Conservation (phyloP, 1,139 yeast genomes). For the Candida buenavistaensis region DNA sequence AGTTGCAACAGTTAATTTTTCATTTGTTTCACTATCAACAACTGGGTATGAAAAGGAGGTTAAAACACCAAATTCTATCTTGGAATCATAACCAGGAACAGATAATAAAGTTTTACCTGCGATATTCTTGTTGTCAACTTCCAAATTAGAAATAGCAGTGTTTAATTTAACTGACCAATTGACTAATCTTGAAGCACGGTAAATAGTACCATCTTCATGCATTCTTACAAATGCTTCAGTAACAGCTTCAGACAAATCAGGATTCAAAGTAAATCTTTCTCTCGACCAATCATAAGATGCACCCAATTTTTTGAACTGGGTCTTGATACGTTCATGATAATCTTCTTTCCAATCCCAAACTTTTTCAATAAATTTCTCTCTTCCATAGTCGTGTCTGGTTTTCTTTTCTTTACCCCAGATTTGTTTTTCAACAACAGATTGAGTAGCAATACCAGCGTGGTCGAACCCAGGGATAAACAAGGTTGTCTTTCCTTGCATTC, state of each 20-base stretch:
- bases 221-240: constrained; percentile 87
- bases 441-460: constrained; percentile 99
- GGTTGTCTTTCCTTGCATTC: constrained; percentile 97
- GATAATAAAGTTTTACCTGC: constrained; percentile 77
- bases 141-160: constrained; percentile 94
- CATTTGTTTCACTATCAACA: constrained; percentile 68
- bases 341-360: constrained; percentile 99
- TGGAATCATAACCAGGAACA: constrained; percentile 88
- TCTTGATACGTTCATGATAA: constrained; percentile 81
- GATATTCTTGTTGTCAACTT: constrained; percentile 89
- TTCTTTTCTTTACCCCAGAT: constrained; percentile 84
- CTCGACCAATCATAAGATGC: constrained; percentile 96
- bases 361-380: constrained; percentile 82
- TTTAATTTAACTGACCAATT: constrained; percentile 96
- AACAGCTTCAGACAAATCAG: constrained; percentile 76
- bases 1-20: constrained; percentile 88
- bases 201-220: constrained; percentile 93
- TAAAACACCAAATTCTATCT: constrained; percentile 93
- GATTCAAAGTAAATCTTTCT: constrained; percentile 91
- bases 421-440: constrained; percentile 96
- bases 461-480: constrained; percentile 95
- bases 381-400: constrained; percentile 93
- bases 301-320: constrained; percentile 84
- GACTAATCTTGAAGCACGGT: constrained; percentile 89
- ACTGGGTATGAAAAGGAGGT: constrained; percentile 92